Conservation (phyloP, 2,329 filamentous ascomycete species). For the Rutstroemia sp. region DNA sequence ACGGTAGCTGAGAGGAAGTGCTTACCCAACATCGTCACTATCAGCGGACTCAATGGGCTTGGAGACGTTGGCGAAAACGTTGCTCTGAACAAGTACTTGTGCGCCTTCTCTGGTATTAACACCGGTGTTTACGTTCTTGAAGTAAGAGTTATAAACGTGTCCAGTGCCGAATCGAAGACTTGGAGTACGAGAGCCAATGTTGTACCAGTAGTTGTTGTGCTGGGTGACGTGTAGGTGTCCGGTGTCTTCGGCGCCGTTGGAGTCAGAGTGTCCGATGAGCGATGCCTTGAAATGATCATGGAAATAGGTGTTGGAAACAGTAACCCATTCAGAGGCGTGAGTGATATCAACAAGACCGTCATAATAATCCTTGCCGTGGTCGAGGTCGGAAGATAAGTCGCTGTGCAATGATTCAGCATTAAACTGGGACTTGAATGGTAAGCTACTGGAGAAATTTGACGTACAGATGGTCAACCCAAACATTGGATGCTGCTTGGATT, state of each 20-base stretch:
- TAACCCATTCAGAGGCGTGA: slow-evolving; percentile 37
- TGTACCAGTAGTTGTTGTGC: slow-evolving; percentile 22
- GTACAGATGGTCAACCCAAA: slow-evolving; percentile 30
- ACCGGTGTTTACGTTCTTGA: slow-evolving; percentile 38
- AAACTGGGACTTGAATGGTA: neutral
- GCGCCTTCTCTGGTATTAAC: slow-evolving; percentile 51
- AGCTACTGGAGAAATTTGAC: neutral
- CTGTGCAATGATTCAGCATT: neutral
- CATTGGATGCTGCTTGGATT: slow-evolving; percentile 39
- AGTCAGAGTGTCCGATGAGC: slow-evolving; percentile 26
- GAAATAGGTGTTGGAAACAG: slow-evolving; percentile 36
- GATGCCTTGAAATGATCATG: slow-evolving; percentile 34
- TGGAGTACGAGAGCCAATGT: slow-evolving; percentile 34
- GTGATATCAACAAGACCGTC: slow-evolving; percentile 39
- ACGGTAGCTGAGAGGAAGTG: neutral
- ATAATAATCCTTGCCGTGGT: slow-evolving; percentile 35
- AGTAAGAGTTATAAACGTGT: slow-evolving; percentile 45
- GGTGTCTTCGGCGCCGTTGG: slow-evolving; percentile 22
- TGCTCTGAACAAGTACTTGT: slow-evolving; percentile 51
- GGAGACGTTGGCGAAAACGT: slow-evolving; percentile 37
- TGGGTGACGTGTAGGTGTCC: slow-evolving; percentile 25
- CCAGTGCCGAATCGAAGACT: slow-evolving; percentile 59
- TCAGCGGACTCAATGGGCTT: slow-evolving; percentile 26
- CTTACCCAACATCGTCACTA: slow-evolving; percentile 11
- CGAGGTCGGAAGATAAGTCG: slow-evolving; percentile 30